Percentiles rank a stretch among this genome's conserved stretches.
Conservation (phyloP, 768 basidiomycete species). For the Kwoniella europaea region DNA sequence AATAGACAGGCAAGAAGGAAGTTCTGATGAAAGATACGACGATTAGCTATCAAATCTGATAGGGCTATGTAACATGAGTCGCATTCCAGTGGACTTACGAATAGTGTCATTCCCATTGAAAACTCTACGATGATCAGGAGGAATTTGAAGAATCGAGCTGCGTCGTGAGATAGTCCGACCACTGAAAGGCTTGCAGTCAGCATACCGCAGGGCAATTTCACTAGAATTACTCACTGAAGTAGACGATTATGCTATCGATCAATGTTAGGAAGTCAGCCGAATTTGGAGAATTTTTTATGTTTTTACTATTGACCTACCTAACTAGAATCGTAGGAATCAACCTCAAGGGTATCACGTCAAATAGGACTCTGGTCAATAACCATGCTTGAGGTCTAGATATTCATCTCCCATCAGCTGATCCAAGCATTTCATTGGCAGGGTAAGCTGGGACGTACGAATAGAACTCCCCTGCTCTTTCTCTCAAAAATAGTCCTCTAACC, state of each 20-base stretch:
- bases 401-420: constrained; percentile 5
- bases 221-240: constrained; percentile 46
- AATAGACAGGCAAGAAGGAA: constrained; percentile 85
- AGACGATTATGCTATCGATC: constrained; percentile 63
- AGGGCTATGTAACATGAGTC: not conserved
- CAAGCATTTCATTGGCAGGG: no score
- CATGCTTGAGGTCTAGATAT: constrained; percentile 78
- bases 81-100: constrained; percentile 63
- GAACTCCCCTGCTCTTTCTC: constrained; percentile 82
- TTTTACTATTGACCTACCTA: constrained; percentile 49
- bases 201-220: no score
- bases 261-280: not conserved
- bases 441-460: constrained; percentile 68
- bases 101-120: constrained; percentile 82
- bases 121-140: constrained; percentile 85
- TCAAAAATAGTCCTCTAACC: constrained; percentile 81
- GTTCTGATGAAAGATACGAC: constrained; percentile 63
- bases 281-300: no score
- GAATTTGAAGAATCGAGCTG: constrained; percentile 91
- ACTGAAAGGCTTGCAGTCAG: constrained; percentile 53
- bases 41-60: not conserved
- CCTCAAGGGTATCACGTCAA: constrained; percentile 86
- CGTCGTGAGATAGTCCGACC: constrained; percentile 81
- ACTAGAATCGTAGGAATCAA: constrained; percentile 87
- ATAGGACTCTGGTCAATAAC: constrained; percentile 83